phyloP scores from a whole-genome alignment of 441 rosid genomes.

The Omphalea diandra region DNA sequence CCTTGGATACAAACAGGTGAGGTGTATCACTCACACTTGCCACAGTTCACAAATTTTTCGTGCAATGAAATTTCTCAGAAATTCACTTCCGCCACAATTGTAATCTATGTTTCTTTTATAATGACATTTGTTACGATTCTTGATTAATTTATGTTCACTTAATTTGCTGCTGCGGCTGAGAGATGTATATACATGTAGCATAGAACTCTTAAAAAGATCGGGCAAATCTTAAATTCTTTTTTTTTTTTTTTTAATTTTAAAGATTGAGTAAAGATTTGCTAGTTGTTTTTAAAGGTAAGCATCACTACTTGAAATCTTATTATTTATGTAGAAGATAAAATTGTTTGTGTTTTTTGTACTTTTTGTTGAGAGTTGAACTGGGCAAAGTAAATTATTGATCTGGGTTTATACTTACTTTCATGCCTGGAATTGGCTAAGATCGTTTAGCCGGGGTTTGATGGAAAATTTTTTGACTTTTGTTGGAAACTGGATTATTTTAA shows the following conservation, averaged over 20 bases:
- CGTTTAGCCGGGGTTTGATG: no score
- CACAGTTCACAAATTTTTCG: not conserved
- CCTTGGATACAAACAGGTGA: not conserved
- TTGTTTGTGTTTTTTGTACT: not conserved
- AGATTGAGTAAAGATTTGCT: constrained; percentile 11
- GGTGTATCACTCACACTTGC: not conserved
- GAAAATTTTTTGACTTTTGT: no score
- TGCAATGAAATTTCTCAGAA: not conserved
- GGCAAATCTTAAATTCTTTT: constrained; percentile 5
- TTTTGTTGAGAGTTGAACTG: constrained; percentile 2
- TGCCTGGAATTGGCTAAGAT: no score
- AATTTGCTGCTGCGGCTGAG: not conserved
- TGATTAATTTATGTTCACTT: not conserved
- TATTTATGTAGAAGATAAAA: not conserved
- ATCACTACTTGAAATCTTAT: not conserved
- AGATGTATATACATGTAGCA: not conserved
- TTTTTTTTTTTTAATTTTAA: no score
- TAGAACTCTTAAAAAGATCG: constrained; percentile 11
- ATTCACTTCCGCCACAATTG: no score
- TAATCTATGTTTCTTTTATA: no score
- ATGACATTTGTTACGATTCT: not conserved
- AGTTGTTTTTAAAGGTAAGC: constrained; percentile 6
- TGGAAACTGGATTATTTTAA: no score
- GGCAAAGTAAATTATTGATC: constrained; percentile 5
- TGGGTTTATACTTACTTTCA: constrained; percentile 7